Base-by-base conservation (phyloP, 2,329 filamentous ascomycete species). In the Penicillium brevicompactum region DNA sequence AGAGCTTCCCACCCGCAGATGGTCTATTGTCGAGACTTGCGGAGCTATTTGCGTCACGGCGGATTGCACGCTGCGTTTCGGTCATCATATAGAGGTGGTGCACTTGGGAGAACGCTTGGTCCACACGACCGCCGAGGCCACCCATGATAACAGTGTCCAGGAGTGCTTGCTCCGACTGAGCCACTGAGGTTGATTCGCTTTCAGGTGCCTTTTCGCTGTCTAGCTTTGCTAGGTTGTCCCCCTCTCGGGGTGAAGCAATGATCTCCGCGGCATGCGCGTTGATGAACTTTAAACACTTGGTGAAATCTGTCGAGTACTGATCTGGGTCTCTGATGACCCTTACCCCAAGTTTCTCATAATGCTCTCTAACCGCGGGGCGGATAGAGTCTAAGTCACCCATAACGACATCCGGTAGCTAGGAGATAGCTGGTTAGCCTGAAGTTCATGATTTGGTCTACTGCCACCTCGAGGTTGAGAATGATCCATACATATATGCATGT, bases 331-430 rank as follows among this genome's bases (percentile, higher is more conserved):
- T 78, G 60, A 91, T 81, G 50, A 97, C 80, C 11, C 80, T 68
- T 2, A 91, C 82, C 27, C 79, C 72, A 49, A 82, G 79, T 21
- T 79, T 76, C 32, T 82, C 78, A 75, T 92, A 96, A 74, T 89
- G 88, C n/a, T 80, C 67, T 49, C 81, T 80, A 10, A 89, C 82
- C 11, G 84, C 75, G 9, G 84, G 78, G 2, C 77, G 77, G 16
- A 97, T 78, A 4, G 93, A 97, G 76, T 99, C 94, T 9, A 99
- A 82, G 71, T 99, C 94, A 45, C 94, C 94, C 63, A 96, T 86
- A 58, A 99, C 92, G 51, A 83, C 79, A 67, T 90, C 79, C 1
- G 91, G 84, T 54, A 85, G 78, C 68, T 85, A 27, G 13, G 30
- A 13, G 9, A 7, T 21, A 37, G 18, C 40, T 44, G 22, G 55